Conservation (phyloP, 306 rosid species). For the Psophocarpus tetragonolobus region DNA sequence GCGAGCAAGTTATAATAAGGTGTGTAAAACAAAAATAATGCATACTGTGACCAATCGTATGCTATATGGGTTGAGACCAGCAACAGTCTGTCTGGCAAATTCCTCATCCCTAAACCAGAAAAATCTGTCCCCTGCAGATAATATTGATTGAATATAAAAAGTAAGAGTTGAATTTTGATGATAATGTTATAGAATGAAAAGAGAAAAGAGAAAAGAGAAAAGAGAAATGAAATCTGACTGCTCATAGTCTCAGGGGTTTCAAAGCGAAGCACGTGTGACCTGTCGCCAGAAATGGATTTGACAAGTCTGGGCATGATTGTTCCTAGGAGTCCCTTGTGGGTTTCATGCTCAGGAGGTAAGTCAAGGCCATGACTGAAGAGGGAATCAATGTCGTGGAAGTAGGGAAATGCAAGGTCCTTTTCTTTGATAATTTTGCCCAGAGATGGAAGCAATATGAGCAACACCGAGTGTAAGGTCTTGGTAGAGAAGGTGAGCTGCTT, state of each 20-base stretch:
- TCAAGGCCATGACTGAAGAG: constrained; percentile 56
- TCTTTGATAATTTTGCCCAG: constrained; percentile 42
- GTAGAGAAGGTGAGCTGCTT: constrained; percentile 59
- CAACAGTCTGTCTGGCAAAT: constrained; percentile 82
- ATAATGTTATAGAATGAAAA: not conserved
- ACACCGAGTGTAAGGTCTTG: constrained; percentile 43
- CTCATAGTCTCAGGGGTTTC: constrained; percentile 56
- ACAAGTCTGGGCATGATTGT: constrained; percentile 56
- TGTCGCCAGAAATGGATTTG: constrained; percentile 15
- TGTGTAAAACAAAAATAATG: constrained; percentile 5
- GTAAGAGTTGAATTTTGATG: not conserved
- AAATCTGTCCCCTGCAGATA: constrained; percentile 70
- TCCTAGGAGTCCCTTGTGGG: constrained; percentile 36
- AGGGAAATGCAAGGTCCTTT: constrained; percentile 44
- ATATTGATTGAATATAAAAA: not conserved
- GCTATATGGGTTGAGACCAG: constrained; percentile 84
- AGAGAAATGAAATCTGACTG: constrained; percentile 39
- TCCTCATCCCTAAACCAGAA: constrained; percentile 86
- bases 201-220: not conserved
- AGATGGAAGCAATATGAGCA: constrained; percentile 55
- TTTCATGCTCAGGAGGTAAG: constrained; percentile 39
- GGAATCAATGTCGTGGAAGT: constrained; percentile 57
- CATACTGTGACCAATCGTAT: constrained; percentile 69
- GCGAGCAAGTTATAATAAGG: no score
- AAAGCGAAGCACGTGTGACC: constrained; percentile 49